Base-by-base conservation (phyloP, 225 moss, liverwort and hornwort species). In the Polytrichum formosum region DNA sequence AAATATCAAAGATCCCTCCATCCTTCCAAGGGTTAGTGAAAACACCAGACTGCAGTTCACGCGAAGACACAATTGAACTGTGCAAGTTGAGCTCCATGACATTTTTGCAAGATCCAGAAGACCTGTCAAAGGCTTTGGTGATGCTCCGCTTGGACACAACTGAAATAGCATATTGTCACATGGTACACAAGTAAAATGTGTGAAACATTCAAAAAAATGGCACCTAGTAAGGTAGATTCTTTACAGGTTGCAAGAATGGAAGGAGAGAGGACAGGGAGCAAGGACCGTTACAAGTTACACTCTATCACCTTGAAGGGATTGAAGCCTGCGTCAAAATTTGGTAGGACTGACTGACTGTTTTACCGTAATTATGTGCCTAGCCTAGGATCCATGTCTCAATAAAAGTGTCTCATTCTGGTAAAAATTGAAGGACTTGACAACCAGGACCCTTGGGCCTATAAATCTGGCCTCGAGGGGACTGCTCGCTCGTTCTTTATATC, bases 371-470 rank as follows among this genome's bases (percentile, higher is more conserved):
- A 68, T 53, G 33, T 61, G 75, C 54, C 64, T 76, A 79, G 27
- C 66, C 53, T 70, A 73, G 76, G 79, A 79, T 79, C 70, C 72
- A 74, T 76, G 53, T 73, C 68, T 63, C 75, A 70, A 62, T 61
- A 60, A 28, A 65, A 75, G 63, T 64, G 53, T 63, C 66, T 18
- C 7, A 74, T 62, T 66, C 70, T 58, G 55, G 62, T 66, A 28
- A 55, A 55, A 61, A 3, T 61, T 5, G n/a, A 30, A 61, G 55
- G 28, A 29, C 28, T 20, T 56, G 26, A 16, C 22, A 74, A 71
- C 31, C 55, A 63, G 6, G 23, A 65, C 31, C 28, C 35, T 5
- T 46, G 56, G 72, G 72, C 31, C 67, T 8, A 76, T 26, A 71
- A 76, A 71, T 72, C 69, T 64, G 54, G 18, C 19, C 72, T 25